phyloP scores from a whole-genome alignment of 2,329 filamentous ascomycete species.

The Fusarium proliferatum region DNA sequence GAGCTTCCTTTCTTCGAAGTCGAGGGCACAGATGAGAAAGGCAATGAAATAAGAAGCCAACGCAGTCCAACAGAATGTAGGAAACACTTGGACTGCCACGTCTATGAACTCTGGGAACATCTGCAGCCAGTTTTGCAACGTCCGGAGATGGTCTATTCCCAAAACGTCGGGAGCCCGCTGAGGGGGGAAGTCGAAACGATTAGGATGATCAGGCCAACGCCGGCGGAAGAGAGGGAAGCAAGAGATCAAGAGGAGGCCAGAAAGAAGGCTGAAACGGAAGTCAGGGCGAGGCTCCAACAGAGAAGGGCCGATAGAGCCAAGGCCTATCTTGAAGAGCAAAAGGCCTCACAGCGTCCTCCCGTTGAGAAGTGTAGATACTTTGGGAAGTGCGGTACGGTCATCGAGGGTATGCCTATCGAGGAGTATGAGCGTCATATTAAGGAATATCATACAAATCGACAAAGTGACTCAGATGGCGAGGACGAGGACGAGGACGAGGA shows the following conservation, averaged over 20 bases:
- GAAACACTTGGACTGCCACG: slow-evolving; percentile 39
- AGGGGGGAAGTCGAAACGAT: background rate
- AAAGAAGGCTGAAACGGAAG: background rate
- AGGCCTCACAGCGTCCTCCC: background rate
- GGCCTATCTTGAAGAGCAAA: background rate
- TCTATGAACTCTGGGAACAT: slow-evolving; percentile 33
- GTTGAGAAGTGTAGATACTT: slow-evolving; percentile 24
- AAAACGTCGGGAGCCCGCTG: background rate
- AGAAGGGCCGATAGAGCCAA: background rate
- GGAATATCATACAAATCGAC: background rate
- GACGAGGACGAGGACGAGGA: background rate
- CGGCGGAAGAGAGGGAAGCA: background rate
- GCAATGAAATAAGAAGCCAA: background rate
- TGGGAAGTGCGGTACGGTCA: slow-evolving; percentile 15
- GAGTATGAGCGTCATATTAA: slow-evolving; percentile 21
- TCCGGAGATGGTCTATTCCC: background rate
- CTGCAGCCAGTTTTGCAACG: background rate
- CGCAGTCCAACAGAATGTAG: slow-evolving; percentile 7
- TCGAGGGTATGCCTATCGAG: slow-evolving; percentile 9
- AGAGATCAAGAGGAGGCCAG: background rate
- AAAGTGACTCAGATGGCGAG: background rate
- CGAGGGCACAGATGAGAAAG: background rate
- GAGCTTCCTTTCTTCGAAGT: slow-evolving; percentile 4
- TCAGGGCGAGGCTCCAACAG: background rate
- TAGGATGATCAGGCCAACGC: background rate